Conservation (phyloP, 805 yeast genomes). For the Zygosaccharomyces rouxii region DNA sequence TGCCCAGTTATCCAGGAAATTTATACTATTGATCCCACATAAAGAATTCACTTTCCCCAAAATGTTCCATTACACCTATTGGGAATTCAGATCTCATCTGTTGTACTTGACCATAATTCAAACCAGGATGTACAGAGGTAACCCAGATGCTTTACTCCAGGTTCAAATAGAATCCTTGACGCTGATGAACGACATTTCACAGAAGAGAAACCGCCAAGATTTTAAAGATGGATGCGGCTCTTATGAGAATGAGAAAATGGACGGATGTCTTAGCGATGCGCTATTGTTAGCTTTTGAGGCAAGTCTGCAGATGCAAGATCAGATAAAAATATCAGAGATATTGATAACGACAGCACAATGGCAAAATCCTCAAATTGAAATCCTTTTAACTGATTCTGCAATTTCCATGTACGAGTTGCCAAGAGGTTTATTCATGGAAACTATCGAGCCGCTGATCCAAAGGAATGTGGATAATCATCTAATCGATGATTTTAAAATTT, state of each 20-base stretch:
- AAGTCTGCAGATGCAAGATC: slow-evolving; percentile 24
- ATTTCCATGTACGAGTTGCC: slow-evolving; percentile 17
- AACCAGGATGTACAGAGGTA: not conserved
- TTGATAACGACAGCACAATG: slow-evolving; percentile 17
- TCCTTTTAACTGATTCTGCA: slow-evolving; percentile 20
- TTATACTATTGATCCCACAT: slow-evolving; percentile 18
- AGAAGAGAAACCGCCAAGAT: slow-evolving; percentile 12
- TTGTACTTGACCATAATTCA: slow-evolving; percentile 19
- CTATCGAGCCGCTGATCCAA: slow-evolving; percentile 22
- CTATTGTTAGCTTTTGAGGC: slow-evolving; percentile 26
- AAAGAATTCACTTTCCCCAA: slow-evolving; percentile 20
- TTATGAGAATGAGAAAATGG: slow-evolving; percentile 14
- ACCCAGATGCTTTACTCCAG: not conserved
- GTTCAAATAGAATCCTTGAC: slow-evolving; percentile 3
- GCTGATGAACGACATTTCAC: slow-evolving; percentile 7
- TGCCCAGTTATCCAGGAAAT: slow-evolving; percentile 20
- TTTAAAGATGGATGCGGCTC: slow-evolving; percentile 12
- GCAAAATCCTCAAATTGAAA: slow-evolving; percentile 22
- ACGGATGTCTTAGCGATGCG: slow-evolving; percentile 22
- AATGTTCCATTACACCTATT: slow-evolving; percentile 26
- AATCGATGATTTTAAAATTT: slow-evolving; percentile 16
- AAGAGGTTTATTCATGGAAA: slow-evolving; percentile 13
- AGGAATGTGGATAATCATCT: slow-evolving; percentile 20
- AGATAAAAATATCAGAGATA: slow-evolving; percentile 18
- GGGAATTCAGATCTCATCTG: slow-evolving; percentile 21